Percentiles rank a stretch among this genome's conserved stretches.
Evolutionary conservation across 768 basidiomycete genomes (phyloP).

Genomic region (Lentinula sp.): DNA sequence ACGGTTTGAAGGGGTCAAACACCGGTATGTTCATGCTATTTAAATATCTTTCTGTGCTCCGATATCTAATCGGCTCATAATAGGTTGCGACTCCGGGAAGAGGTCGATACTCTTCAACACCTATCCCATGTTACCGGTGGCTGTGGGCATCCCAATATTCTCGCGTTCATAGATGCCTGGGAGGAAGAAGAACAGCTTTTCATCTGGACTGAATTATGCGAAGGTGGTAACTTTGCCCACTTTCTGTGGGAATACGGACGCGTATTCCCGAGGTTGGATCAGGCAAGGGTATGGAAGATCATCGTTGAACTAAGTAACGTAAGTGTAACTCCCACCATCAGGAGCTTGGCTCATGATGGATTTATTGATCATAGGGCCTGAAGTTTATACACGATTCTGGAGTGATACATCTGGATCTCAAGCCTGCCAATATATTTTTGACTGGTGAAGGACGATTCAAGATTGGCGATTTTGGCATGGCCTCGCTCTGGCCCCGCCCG

Average conservation of each 20-base stretch:
- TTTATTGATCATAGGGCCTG: slow-evolving; percentile 51
- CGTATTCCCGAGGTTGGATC: slow-evolving; percentile 78
- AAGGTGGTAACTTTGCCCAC: slow-evolving; percentile 82
- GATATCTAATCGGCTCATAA: not conserved
- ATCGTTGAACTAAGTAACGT: slow-evolving; percentile 85
- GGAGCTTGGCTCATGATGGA: not conserved
- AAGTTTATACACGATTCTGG: slow-evolving; percentile 84
- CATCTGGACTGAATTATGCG: slow-evolving; percentile 94
- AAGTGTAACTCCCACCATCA: slow-evolving; percentile 28
- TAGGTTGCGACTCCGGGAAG: slow-evolving; percentile 85
- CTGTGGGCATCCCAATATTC: slow-evolving; percentile 68
- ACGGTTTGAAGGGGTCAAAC: slow-evolving; percentile 84
- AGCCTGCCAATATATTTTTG: slow-evolving; percentile 95
- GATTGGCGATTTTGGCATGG: slow-evolving; percentile 99
- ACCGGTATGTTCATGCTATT: slow-evolving; percentile 55
- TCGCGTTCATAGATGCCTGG: slow-evolving; percentile 92
- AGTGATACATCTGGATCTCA: slow-evolving; percentile 93
- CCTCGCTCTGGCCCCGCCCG: slow-evolving; percentile 83
- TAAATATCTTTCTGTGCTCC: slow-evolving; percentile 9
- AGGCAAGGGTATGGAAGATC: slow-evolving; percentile 95
- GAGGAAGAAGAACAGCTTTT: slow-evolving; percentile 84
- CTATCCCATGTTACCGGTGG: slow-evolving; percentile 41
- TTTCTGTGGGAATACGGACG: slow-evolving; percentile 93
- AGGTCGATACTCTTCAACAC: slow-evolving; percentile 86
- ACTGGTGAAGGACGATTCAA: slow-evolving; percentile 84